phyloP scores from a whole-genome alignment of 768 basidiomycete genomes.

The Mycena galopus region DNA sequence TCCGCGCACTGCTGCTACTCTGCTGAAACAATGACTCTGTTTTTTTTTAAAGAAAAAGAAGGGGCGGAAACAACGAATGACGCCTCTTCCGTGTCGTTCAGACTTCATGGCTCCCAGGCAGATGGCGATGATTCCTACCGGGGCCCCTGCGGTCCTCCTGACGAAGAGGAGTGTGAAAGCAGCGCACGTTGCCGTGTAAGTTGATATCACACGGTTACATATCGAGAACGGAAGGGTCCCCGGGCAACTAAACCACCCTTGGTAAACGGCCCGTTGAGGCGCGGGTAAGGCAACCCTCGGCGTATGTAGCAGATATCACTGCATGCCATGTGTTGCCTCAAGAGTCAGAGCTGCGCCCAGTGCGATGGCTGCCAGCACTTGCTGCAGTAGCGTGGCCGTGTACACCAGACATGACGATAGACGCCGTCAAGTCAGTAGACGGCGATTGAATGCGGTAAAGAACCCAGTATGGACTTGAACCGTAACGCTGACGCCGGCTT shows the following conservation, averaged over 20 bases:
- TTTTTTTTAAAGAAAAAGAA: background rate
- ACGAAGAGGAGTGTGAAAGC: slow-evolving; percentile 1
- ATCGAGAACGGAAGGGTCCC: background rate
- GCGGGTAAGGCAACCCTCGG: too few species aligned
- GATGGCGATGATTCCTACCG: background rate
- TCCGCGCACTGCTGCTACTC: too few species aligned
- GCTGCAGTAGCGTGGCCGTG: too few species aligned
- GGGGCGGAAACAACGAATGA: too few species aligned
- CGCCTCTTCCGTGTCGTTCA: background rate
- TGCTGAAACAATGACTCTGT: too few species aligned
- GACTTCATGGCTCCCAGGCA: background rate
- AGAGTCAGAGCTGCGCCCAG: slow-evolving; percentile 24
- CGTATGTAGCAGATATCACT: too few species aligned
- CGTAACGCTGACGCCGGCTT: background rate
- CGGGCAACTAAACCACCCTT: background rate
- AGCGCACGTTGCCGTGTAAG: background rate
- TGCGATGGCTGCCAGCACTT: too few species aligned
- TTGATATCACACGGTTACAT: background rate
- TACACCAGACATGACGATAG: too few species aligned
- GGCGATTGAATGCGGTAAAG: background rate
- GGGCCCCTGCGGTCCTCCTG: background rate
- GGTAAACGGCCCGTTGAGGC: background rate
- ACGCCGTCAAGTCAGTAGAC: too few species aligned
- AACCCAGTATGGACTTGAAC: background rate
- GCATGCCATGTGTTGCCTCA: background rate